Evolutionary conservation across 2,329 filamentous ascomycete species (phyloP).

Genomic region (Ascochyta clinopodiicola): DNA sequence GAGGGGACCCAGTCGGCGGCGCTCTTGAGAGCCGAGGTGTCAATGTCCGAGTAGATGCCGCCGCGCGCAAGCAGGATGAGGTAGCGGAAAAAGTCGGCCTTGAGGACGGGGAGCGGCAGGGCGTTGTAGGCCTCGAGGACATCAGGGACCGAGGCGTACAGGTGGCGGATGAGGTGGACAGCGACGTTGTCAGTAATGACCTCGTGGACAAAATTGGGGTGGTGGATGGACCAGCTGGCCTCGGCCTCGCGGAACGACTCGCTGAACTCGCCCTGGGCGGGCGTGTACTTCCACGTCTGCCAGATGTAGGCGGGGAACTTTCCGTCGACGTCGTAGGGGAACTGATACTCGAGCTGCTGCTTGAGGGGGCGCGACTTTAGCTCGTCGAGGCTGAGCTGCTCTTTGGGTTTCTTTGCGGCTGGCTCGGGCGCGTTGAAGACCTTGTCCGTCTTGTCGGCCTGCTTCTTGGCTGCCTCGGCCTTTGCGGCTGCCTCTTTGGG

Average conservation of each 20-base stretch:
- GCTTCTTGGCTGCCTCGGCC: slow-evolving; percentile 15
- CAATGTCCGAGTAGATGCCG: slow-evolving; percentile 82
- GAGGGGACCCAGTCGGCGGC: slow-evolving; percentile 87
- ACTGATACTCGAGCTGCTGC: slow-evolving; percentile 88
- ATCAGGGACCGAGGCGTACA: slow-evolving; percentile 74
- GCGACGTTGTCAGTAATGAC: slow-evolving; percentile 93
- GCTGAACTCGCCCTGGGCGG: slow-evolving; percentile 75
- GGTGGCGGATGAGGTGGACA: slow-evolving; percentile 78
- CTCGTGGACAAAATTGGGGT: slow-evolving; percentile 94
- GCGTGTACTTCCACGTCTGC: slow-evolving; percentile 97
- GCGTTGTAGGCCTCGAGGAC: slow-evolving; percentile 58
- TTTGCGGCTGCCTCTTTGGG: slow-evolving; percentile 29
- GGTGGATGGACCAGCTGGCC: slow-evolving; percentile 84
- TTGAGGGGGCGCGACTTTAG: slow-evolving; percentile 74
- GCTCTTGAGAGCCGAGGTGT: slow-evolving; percentile 83
- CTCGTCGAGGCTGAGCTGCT: slow-evolving; percentile 72
- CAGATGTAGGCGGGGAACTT: slow-evolving; percentile 98
- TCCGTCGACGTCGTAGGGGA: slow-evolving; percentile 84
- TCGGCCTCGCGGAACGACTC: slow-evolving; percentile 80
- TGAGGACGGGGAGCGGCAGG: slow-evolving; percentile 60
- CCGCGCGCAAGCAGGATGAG: slow-evolving; percentile 76
- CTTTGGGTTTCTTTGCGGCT: slow-evolving; percentile 51
- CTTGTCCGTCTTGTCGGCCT: slow-evolving; percentile 29
- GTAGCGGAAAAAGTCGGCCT: slow-evolving; percentile 72
- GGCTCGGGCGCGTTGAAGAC: slow-evolving; percentile 39